Evolutionary conservation across 2,329 filamentous ascomycete species (phyloP).

Genomic region (Hypocrella siamensis): DNA sequence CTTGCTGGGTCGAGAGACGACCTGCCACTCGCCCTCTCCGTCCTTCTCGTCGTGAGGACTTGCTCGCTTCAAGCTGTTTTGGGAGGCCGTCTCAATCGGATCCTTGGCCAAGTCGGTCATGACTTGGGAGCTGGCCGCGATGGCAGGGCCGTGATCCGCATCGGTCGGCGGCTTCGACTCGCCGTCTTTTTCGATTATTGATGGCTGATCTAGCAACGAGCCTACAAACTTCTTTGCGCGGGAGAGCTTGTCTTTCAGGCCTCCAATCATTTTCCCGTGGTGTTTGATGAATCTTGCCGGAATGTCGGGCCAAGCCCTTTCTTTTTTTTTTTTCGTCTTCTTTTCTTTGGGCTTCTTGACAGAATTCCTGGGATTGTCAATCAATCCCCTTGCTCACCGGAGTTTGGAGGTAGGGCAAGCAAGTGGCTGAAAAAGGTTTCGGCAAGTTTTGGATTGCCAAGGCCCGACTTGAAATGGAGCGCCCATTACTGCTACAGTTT

Average conservation of each 20-base stretch:
- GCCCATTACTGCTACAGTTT: no score
- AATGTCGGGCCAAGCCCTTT: neutral
- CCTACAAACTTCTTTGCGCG: constrained; percentile 7
- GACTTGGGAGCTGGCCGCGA: no score
- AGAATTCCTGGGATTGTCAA: no score
- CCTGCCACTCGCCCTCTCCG: constrained; percentile 34
- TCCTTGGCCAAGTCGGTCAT: constrained; percentile 6
- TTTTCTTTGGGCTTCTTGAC: neutral
- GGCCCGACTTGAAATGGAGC: no score
- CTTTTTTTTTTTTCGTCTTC: constrained; percentile 1
- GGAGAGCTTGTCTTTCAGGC: constrained; percentile 6
- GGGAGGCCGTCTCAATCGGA: constrained; percentile 5
- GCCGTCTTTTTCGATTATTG: constrained; percentile 1
- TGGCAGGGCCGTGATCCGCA: no score
- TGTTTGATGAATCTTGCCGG: no score
- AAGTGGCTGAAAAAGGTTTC: no score
- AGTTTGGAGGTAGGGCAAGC: no score
- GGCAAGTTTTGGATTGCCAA: no score
- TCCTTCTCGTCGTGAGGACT: constrained; percentile 25
- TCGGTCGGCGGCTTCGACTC: no score
- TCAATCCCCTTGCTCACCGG: no score
- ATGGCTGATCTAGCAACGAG: constrained; percentile 4
- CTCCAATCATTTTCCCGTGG: constrained; percentile 7
- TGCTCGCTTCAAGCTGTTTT: constrained; percentile 31
- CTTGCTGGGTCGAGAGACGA: constrained; percentile 36